These are phyloP conservation scores for Hansenula sp. DNA, from an alignment of 1,139 yeast genomes.

Conservation along the genomic window DNA sequence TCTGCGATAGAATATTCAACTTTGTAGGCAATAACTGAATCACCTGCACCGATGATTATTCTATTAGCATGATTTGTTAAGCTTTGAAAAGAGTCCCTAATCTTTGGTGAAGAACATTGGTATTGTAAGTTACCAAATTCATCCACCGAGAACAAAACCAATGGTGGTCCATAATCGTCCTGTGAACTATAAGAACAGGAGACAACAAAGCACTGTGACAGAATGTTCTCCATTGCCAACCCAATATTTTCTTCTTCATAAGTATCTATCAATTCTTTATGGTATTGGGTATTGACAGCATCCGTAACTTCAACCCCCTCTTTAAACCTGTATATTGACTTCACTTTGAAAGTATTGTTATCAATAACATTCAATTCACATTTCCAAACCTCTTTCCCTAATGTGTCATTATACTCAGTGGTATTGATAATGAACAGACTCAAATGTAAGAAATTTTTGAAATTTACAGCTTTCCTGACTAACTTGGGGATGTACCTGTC, in stretches of 20 bases:
- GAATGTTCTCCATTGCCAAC: constrained; percentile 19
- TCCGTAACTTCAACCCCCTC: constrained; percentile 22
- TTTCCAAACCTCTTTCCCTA: constrained; percentile 7
- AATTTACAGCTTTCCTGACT: constrained; percentile 15
- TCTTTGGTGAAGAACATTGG: constrained; percentile 13
- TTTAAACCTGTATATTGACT: constrained; percentile 11
- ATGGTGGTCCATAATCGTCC: constrained; percentile 16
- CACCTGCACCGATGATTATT: constrained; percentile 21
- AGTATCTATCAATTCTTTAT: constrained; percentile 16
- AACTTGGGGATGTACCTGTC: constrained; percentile 10
- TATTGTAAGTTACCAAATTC: constrained; percentile 19
- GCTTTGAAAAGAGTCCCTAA: constrained; percentile 11
- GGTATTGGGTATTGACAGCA: constrained; percentile 17
- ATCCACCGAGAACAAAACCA: constrained; percentile 21
- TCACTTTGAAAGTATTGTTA: constrained; percentile 17
- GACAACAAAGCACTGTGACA: constrained; percentile 23
- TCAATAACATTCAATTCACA: constrained; percentile 21
- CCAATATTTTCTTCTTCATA: constrained; percentile 19
- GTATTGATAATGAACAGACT: constrained; percentile 16
- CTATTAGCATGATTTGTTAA: constrained; percentile 19
- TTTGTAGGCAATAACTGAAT: constrained; percentile 16
- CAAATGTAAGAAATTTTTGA: constrained; percentile 18
- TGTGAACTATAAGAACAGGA: constrained; percentile 18
- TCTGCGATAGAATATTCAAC: constrained; percentile 19
- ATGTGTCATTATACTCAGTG: constrained; percentile 6